These are phyloP conservation scores for Gypsophila paniculata DNA, from an alignment of 179 eudicot species.

Conservation along the genomic window DNA sequence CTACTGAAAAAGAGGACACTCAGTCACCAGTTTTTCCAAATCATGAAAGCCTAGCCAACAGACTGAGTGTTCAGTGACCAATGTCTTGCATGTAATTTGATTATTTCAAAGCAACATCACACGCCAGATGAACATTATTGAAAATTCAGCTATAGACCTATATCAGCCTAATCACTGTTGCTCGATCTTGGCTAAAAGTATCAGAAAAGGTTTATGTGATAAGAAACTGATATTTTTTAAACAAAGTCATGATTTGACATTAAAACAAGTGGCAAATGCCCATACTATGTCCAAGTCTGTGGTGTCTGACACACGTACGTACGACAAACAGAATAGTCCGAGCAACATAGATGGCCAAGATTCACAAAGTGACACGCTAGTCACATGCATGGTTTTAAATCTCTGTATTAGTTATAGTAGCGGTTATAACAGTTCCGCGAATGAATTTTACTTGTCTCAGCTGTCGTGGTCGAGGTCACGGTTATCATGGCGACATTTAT, in stretches of 20 bases:
- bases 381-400: no score
- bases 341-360: background rate
- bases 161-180: background rate
- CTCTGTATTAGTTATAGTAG: no score
- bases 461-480: no score
- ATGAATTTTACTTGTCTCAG: no score
- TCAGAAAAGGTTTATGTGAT: background rate
- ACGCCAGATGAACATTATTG: background rate
- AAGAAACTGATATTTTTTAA: background rate
- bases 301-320: background rate
- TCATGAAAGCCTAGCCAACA: background rate
- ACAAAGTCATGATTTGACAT: background rate
- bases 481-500: no score
- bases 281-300: background rate
- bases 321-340: background rate
- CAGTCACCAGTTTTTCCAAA: background rate
- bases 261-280: background rate
- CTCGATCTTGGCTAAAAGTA: background rate
- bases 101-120: background rate
- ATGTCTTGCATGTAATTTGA: constrained; percentile 2
- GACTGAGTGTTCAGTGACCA: background rate
- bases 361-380: background rate
- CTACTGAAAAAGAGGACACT: background rate
- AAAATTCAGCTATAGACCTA: background rate
- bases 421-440: no score